A percentile compares a stretch with the other conserved stretches of the same genome.
Conservation (phyloP, 202 grass and related monocot species). For the Tripidium arundinaceum region DNA sequence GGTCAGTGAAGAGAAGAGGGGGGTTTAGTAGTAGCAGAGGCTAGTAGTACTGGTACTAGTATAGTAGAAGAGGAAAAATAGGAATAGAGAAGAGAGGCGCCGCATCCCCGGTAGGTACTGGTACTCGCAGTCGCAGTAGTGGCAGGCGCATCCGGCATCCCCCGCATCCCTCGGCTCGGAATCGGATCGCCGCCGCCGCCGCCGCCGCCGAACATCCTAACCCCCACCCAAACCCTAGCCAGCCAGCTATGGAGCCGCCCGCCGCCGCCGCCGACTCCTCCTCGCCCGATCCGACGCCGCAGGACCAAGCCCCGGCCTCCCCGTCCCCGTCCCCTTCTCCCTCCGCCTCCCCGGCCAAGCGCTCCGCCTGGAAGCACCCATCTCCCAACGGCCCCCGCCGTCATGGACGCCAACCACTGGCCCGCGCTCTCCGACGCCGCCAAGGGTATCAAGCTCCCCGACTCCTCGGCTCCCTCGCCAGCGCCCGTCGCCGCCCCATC, state of each 20-base stretch:
- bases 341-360: conserved; percentile 13
- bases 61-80: too few relatives aligned
- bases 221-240: not conserved
- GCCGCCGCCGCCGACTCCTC: not conserved
- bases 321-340: not conserved
- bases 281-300: conserved; percentile 21
- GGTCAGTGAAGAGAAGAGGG: too few relatives aligned
- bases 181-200: not conserved
- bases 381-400: conserved; percentile 30
- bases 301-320: not conserved
- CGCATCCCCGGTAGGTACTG: too few relatives aligned
- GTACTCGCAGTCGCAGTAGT: too few relatives aligned
- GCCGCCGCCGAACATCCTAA: conserved; percentile 12
- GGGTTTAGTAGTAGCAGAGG: too few relatives aligned
- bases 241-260: conserved; percentile 21
- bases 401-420: conserved; percentile 48
- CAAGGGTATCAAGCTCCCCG: conserved; percentile 30
- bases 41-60: too few relatives aligned
- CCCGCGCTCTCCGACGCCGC: conserved; percentile 52
- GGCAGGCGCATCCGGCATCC: not conserved
- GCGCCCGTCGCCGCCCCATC: conserved; percentile 17
- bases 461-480: not conserved
- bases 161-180: not conserved
- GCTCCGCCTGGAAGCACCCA: conserved; percentile 43
- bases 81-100: not conserved